Conservation (phyloP, 495 filamentous ascomycete genomes). For the Xylaria flabelliformis region DNA sequence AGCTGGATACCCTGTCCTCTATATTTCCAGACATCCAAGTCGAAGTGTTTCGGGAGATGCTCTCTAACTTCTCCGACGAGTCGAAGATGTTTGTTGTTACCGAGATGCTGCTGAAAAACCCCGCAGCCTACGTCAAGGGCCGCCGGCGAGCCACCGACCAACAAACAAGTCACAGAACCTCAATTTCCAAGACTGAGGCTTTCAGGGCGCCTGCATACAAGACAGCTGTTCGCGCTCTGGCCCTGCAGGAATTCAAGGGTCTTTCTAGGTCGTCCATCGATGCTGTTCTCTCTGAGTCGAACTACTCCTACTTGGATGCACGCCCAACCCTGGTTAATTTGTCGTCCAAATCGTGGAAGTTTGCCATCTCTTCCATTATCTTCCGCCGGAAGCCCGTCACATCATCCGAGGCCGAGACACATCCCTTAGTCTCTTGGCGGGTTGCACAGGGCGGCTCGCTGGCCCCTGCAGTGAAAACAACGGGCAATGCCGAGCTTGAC, state of each 20-base stretch:
- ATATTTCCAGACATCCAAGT: constrained; percentile 88
- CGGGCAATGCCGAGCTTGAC: constrained; percentile 80
- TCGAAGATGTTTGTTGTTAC: constrained; percentile 85
- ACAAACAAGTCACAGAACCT: constrained; percentile 31
- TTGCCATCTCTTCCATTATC: constrained; percentile 76
- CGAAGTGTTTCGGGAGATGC: constrained; percentile 92
- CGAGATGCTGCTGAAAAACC: constrained; percentile 80
- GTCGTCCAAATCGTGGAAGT: constrained; percentile 83
- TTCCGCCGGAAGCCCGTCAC: constrained; percentile 69
- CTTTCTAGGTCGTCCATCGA: constrained; percentile 81
- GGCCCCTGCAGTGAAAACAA: constrained; percentile 68
- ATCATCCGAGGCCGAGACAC: constrained; percentile 56
- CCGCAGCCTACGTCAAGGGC: constrained; percentile 74
- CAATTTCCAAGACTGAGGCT: constrained; percentile 69
- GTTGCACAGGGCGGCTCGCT: constrained; percentile 54
- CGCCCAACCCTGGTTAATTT: constrained; percentile 76
- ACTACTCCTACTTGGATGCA: constrained; percentile 83
- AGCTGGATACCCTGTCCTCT: constrained; percentile 70
- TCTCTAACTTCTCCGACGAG: constrained; percentile 78
- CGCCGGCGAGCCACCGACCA: constrained; percentile 65
- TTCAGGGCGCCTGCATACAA: constrained; percentile 80
- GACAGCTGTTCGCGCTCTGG: constrained; percentile 65
- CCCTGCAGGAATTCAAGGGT: constrained; percentile 80
- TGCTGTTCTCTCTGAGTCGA: constrained; percentile 88
- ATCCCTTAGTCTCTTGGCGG: constrained; percentile 70